Evolutionary conservation across 2,329 filamentous ascomycete species (phyloP), one percentile per base, ranked within the genome.

Genomic region (Xylariales sp.): DNA sequence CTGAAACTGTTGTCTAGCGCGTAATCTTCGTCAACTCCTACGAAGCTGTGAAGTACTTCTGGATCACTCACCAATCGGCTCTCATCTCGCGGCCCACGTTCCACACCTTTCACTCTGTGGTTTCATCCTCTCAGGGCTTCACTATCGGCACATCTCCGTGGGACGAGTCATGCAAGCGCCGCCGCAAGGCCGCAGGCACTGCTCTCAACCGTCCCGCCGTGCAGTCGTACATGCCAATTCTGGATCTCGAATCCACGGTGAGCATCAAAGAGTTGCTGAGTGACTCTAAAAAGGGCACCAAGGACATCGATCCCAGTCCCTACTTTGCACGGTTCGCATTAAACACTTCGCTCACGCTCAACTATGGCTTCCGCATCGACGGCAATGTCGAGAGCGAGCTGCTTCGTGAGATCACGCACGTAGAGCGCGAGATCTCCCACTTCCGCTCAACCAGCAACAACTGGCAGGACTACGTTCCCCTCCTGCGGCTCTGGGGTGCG

Each of bases 131-230:
- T 0, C 74, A 78, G 1, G 79, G 80, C 5, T 83, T 79, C 1
- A 85, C 81, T 0, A 83, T 85, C 40, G 81, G 81, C 1, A 85
- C 81, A 0, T 80, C 76, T 1, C 81, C 81, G 0, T 85, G 81
- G 52, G 78, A 72, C 38, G 79, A 84, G 4, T 79, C 74, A 1
- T 58, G 83, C 19, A 84, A 83, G 54, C 66, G 78, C 5, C 66
- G 79, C 23, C 68, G 79, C 40, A 84, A 84, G 55, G 80, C 77
- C 13, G 80, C 79, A 2, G 80, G 79, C 0, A 76, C 76, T 4
- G 80, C 81, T 2, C 62, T 84, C 14, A 84, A 84, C 54, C 75
- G 79, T 33, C 78, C 80, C 0, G 77, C 77, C 0, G 75, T 83
- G 2, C 71, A 74, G 5, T 79, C 72, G 0, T 84, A 84, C 45